Percentiles rank a stretch among this genome's conserved stretches.
These are phyloP conservation scores for Stylonectria norvegica DNA, from an alignment of 2,329 filamentous ascomycete species.

Conservation along the genomic window DNA sequence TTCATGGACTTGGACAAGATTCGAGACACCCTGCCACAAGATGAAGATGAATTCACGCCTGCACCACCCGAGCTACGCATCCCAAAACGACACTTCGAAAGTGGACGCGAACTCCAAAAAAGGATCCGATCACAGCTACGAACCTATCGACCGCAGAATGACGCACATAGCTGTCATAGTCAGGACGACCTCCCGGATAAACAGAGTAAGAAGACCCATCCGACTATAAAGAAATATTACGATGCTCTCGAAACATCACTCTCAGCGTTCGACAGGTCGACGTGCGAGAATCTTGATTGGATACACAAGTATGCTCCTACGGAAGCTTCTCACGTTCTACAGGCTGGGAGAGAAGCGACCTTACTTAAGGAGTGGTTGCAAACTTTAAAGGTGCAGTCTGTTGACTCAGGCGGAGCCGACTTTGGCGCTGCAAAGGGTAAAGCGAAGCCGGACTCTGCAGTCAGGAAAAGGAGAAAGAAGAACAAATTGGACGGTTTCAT, in stretches of 20 bases:
- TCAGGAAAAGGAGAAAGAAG: conserved; percentile 64
- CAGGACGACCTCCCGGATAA: conserved; percentile 35
- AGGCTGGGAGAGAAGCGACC: conserved; percentile 64
- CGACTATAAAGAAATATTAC: conserved; percentile 59
- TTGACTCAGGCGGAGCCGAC: conserved; percentile 58
- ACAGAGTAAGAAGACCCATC: conserved; percentile 41
- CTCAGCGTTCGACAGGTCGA: conserved; percentile 76
- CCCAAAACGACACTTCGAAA: conserved; percentile 56
- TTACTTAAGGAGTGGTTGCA: conserved; percentile 79
- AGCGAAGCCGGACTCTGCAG: conserved; percentile 24
- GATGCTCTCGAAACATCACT: conserved; percentile 56
- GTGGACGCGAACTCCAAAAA: conserved; percentile 50
- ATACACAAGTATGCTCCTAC: conserved; percentile 78
- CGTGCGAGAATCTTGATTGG: conserved; percentile 74
- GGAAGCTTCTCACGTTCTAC: conserved; percentile 68
- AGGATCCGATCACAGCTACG: conserved; percentile 47
- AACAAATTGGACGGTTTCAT: conserved; percentile 79
- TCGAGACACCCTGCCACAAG: conserved; percentile 26
- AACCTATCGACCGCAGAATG: conserved; percentile 19
- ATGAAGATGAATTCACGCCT: conserved; percentile 40
- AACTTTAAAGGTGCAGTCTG: conserved; percentile 70
- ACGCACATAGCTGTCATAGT: conserved; percentile 20
- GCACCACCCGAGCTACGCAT: conserved; percentile 50
- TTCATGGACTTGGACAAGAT: conserved; percentile 27
- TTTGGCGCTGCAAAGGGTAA: conserved; percentile 27